These are phyloP conservation scores for Leccinellum rugosiceps DNA, from an alignment of 768 basidiomycete species.

Conservation along the genomic window DNA sequence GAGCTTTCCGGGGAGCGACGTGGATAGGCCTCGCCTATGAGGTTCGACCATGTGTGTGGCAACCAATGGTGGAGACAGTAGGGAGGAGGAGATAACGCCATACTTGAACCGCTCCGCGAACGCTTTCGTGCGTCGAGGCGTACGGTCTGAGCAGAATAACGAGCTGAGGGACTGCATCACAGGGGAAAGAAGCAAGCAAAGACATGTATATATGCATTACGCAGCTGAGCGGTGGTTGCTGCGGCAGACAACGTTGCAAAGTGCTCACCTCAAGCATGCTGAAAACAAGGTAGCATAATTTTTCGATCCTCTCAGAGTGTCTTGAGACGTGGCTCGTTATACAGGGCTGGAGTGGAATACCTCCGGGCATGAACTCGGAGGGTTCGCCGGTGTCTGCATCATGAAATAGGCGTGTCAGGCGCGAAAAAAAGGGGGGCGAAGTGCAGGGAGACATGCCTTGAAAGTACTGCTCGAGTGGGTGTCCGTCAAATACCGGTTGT, in stretches of 20 bases:
- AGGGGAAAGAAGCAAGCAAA: too few species aligned
- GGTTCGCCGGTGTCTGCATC: constrained; percentile 57
- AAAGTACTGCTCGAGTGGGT: constrained; percentile 72
- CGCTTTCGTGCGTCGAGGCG: constrained; percentile 38
- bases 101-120: constrained; percentile 84
- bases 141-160: constrained; percentile 34
- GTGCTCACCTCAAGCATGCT: constrained; percentile 37
- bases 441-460: constrained; percentile 41
- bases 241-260: constrained; percentile 8
- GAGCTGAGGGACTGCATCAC: constrained; percentile 38
- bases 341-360: constrained; percentile 30
- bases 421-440: background rate
- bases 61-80: constrained; percentile 59
- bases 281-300: constrained; percentile 24
- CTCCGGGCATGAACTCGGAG: constrained; percentile 57
- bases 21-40: constrained; percentile 32
- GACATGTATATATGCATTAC: background rate
- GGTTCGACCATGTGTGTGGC: constrained; percentile 33
- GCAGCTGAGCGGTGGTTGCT: constrained; percentile 11
- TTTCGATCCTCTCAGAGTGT: constrained; percentile 27
- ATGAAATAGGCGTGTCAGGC: constrained; percentile 15
- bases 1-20: constrained; percentile 49
- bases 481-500: constrained; percentile 73
- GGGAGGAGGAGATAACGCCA: constrained; percentile 74
- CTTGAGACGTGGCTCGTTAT: constrained; percentile 8